phyloP scores from a whole-genome alignment of 345 rosid genomes.

The Acer negundo region DNA sequence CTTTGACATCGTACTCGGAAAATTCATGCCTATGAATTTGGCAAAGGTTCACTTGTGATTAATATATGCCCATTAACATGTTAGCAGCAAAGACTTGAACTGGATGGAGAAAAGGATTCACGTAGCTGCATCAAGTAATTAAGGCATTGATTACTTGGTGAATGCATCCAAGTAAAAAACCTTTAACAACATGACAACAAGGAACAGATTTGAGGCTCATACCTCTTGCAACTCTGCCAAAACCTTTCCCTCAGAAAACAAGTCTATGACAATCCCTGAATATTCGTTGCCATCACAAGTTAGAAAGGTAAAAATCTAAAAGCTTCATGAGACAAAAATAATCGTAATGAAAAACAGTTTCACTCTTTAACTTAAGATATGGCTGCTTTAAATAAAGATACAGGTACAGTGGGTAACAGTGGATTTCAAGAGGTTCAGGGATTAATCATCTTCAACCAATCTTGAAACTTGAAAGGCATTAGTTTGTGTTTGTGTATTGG shows the following conservation, averaged over 20 bases:
- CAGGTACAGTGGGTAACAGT: background rate
- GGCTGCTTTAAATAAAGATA: background rate
- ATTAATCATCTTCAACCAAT: no score
- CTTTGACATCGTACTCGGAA: background rate
- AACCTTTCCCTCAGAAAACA: constrained; percentile 75
- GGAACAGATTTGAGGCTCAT: background rate
- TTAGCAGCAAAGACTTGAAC: background rate
- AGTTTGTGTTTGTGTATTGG: no score
- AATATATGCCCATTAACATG: background rate
- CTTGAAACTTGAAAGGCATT: no score
- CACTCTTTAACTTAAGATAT: background rate
- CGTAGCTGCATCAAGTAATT: background rate
- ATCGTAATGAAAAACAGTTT: background rate
- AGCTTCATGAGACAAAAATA: background rate
- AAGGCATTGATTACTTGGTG: background rate
- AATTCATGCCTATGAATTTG: background rate
- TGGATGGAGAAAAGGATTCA: background rate
- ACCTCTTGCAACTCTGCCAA: constrained; percentile 72
- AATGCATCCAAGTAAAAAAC: background rate
- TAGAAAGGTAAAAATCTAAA: constrained; percentile 12
- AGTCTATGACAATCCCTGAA: constrained; percentile 71
- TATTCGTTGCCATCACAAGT: constrained; percentile 15
- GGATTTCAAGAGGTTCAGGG: background rate
- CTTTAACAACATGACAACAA: background rate
- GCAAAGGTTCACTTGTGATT: background rate